phyloP scores from a whole-genome alignment of 2,329 filamentous ascomycete genomes.

The Acarospora socialis region DNA sequence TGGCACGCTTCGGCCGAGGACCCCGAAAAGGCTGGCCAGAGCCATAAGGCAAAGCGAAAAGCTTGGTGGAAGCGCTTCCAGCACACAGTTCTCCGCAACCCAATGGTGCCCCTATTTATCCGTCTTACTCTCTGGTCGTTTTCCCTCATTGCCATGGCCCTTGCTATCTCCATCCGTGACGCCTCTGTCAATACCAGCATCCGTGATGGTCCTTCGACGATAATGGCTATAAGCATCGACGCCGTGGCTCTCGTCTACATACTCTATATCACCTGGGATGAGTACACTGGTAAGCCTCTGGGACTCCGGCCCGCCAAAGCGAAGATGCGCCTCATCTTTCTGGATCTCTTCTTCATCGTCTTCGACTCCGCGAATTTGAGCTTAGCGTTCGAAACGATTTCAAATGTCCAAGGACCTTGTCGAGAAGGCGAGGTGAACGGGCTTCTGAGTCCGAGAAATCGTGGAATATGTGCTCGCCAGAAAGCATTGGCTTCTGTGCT shows the following conservation, averaged over 20 bases:
- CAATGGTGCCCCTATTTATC: constrained; percentile 72
- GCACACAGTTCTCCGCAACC: constrained; percentile 59
- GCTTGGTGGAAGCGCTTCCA: constrained; percentile 47
- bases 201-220: constrained; percentile 55
- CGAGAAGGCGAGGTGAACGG: constrained; percentile 31
- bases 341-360: constrained; percentile 93
- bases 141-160: constrained; percentile 63
- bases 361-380: constrained; percentile 91
- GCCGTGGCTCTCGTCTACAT: constrained; percentile 80
- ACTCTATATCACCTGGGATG: constrained; percentile 86
- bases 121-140: constrained; percentile 72
- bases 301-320: constrained; percentile 70
- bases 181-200: constrained; percentile 37
- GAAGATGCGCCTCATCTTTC: constrained; percentile 77
- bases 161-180: constrained; percentile 62
- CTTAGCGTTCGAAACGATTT: constrained; percentile 73
- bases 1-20: constrained; percentile 38
- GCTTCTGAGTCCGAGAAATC: constrained; percentile 21
- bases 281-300: constrained; percentile 87
- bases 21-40: constrained; percentile 34
- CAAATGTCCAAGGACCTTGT: constrained; percentile 45
- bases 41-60: constrained; percentile 37
- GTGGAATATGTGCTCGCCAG: constrained; percentile 46
- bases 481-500: constrained; percentile 65
- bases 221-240: constrained; percentile 83